phyloP scores from a whole-genome alignment of 345 rosid genomes.

The Citrus australasica region DNA sequence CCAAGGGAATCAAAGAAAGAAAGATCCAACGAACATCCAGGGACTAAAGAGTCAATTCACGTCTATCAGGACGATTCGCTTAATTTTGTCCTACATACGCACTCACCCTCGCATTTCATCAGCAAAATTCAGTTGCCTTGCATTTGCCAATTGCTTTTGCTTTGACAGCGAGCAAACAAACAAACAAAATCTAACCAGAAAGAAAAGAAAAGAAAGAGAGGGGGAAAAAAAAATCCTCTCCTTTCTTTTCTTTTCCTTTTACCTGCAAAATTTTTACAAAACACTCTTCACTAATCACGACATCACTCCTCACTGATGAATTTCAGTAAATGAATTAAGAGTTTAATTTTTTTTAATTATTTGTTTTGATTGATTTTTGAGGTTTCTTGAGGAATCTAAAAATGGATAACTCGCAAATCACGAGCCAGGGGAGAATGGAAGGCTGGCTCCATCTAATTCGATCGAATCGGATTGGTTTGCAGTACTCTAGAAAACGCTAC shows the following conservation, averaged over 20 bases:
- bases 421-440: conserved; percentile 59
- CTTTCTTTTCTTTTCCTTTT: not conserved
- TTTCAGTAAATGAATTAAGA: not conserved
- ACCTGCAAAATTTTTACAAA: not conserved
- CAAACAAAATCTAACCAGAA: not conserved
- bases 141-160: not conserved
- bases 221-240: not conserved
- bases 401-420: conserved; percentile 41
- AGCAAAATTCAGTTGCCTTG: not conserved
- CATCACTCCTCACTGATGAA: not conserved
- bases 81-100: conserved; percentile 28
- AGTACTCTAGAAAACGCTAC: conserved; percentile 80
- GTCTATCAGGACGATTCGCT: not conserved
- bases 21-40: not conserved
- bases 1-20: too few relatives aligned
- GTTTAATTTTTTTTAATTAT: too few relatives aligned
- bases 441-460: conserved; percentile 84
- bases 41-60: conserved; percentile 21
- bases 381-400: not conserved
- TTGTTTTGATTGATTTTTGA: not conserved
- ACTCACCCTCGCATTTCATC: not conserved
- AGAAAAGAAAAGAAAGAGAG: not conserved
- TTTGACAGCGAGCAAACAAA: conserved; percentile 6
- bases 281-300: not conserved
- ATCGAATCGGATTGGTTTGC: conserved; percentile 77